Evolutionary conservation across 2,329 filamentous ascomycete genomes (phyloP), one percentile per base, ranked within the genome.

Genomic region (Pseudopyrenochaeta lycopersici): DNA sequence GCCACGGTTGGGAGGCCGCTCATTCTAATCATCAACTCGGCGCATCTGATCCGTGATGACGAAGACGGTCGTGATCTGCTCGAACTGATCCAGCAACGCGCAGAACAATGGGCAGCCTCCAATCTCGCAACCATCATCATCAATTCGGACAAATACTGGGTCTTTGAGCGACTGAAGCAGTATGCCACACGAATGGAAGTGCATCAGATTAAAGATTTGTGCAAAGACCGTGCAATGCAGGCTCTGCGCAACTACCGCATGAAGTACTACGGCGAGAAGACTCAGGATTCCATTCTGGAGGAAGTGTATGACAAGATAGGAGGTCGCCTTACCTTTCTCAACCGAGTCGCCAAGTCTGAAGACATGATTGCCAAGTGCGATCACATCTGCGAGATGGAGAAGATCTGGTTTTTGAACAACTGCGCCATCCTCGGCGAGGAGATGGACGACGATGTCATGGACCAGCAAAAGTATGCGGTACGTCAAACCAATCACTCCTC

Each of bases 111-210:
- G 95, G 94, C 95, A 1, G 95, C 94, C 1, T 87, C 90, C 17
- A 94, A 92, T 61, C 84, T 99, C 7, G 91, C 96, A 27, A 98
- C 95, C 1, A 85, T 92, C 82, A 88, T 99, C 30, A 92, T 99
- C 79, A 98, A 97, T 77, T 93, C 88, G 48, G 95, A 99, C 76
- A 95, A 98, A 73, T 99, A 97, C 77, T 99, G 95, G 95, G 90
- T 99, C 0, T 98, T 97, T 68, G 95, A 99, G 75, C 86, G 93
- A 12, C 80, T 99, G 46, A 97, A 97, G 81, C 89, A 91, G 73
- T 89, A 97, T 54, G 91, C 92, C 2, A 97, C 93, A 1, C 87
- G 95, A 40, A 96, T 99, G 91, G 93, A 97, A 70, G 90, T 99
- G 4, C 88, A 96, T 32, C 87, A 92, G 7, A 88, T 99, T 36